Evolutionary conservation across 495 filamentous ascomycete genomes (phyloP).

Genomic region (Articulospora tetracladia): DNA sequence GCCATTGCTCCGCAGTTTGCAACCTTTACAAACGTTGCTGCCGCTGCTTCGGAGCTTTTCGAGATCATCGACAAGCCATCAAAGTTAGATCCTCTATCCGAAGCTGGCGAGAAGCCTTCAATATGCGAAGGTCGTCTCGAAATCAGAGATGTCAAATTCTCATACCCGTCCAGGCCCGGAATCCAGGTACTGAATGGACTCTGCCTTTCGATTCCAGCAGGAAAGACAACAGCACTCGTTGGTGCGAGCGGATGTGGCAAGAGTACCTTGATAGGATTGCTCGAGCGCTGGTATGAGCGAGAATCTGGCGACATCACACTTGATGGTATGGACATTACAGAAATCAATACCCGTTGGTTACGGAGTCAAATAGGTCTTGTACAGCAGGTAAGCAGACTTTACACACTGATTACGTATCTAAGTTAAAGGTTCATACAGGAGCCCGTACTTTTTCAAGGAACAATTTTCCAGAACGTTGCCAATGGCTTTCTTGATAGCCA

Average conservation of each 20-base stretch:
- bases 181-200: conserved; percentile 47
- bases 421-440: conserved; percentile 29
- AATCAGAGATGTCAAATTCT: conserved; percentile 55
- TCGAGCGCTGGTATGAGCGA: conserved; percentile 51
- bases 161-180: conserved; percentile 57
- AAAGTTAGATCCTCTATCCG: conserved; percentile 42
- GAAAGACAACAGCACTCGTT: conserved; percentile 60
- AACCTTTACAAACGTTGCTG: conserved; percentile 28
- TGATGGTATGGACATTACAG: conserved; percentile 46
- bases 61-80: conserved; percentile 49
- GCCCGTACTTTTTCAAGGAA: conserved; percentile 58
- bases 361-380: conserved; percentile 57
- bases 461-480: conserved; percentile 65
- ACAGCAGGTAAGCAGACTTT: conserved; percentile 39
- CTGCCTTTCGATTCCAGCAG: conserved; percentile 45
- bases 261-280: conserved; percentile 55
- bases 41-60: conserved; percentile 31
- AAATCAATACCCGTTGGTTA: conserved; percentile 52
- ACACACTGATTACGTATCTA: background rate
- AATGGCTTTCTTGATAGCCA: conserved; percentile 35
- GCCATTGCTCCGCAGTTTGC: conserved; percentile 26
- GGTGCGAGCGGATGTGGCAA: conserved; percentile 67
- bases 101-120: conserved; percentile 31
- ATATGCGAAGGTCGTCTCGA: conserved; percentile 41
- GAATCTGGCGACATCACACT: conserved; percentile 34